phyloP scores from a whole-genome alignment of 2,329 filamentous ascomycete genomes.

The Passalora sequoiae region DNA sequence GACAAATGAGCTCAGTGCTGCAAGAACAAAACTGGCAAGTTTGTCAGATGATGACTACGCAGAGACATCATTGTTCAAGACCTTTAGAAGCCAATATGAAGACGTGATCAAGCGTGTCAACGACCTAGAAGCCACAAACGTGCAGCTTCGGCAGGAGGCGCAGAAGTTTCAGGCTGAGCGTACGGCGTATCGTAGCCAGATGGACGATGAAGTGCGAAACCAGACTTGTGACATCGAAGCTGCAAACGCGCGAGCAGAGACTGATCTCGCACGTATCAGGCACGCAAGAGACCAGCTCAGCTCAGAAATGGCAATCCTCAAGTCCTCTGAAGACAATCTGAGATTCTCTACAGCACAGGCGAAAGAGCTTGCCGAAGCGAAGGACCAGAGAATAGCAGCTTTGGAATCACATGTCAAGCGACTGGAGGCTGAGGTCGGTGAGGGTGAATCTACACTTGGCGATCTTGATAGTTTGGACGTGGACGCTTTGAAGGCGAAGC shows the following conservation, averaged over 20 bases:
- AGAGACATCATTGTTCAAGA: constrained; percentile 88
- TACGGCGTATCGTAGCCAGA: constrained; percentile 70
- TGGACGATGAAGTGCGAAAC: constrained; percentile 73
- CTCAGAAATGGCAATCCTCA: constrained; percentile 74
- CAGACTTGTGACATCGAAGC: constrained; percentile 73
- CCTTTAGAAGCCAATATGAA: constrained; percentile 82
- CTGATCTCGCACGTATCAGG: constrained; percentile 79
- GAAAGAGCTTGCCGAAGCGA: constrained; percentile 72
- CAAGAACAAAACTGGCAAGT: constrained; percentile 63
- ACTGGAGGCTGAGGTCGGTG: constrained; percentile 54
- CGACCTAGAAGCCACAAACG: constrained; percentile 81
- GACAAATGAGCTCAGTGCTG: constrained; percentile 71
- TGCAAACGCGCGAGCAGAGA: constrained; percentile 73
- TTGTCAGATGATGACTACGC: constrained; percentile 90
- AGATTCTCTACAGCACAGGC: constrained; percentile 64
- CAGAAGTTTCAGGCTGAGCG: constrained; percentile 81
- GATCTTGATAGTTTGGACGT: constrained; percentile 55
- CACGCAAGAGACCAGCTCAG: constrained; percentile 78
- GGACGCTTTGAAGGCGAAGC: constrained; percentile 69
- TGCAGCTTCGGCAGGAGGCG: constrained; percentile 75
- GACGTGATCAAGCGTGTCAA: constrained; percentile 91
- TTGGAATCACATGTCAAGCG: constrained; percentile 79
- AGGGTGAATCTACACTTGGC: constrained; percentile 28
- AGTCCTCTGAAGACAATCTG: constrained; percentile 72
- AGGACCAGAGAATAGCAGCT: constrained; percentile 72